phyloP scores from a whole-genome alignment of 2,329 filamentous ascomycete species.

The Chrysoporthe austroafricana region DNA sequence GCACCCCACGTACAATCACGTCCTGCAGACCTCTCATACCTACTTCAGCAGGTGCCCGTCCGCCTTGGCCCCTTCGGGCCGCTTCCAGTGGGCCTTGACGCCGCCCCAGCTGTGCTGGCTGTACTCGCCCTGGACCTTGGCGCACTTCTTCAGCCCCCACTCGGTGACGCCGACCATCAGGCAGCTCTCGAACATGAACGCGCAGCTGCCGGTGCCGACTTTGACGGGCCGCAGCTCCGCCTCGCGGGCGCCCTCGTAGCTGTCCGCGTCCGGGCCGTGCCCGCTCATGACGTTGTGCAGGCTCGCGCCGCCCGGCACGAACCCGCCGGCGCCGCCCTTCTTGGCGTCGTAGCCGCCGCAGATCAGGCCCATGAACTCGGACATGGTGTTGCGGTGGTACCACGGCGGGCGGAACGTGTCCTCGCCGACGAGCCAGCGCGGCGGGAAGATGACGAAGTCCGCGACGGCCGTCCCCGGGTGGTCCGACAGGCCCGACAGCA shows the following conservation, averaged over 20 bases:
- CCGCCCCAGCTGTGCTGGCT: constrained; percentile 81
- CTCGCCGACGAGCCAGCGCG: constrained; percentile 70
- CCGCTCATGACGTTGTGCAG: constrained; percentile 75
- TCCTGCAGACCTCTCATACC: constrained; percentile 21
- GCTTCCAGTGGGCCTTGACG: constrained; percentile 57
- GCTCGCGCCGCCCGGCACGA: constrained; percentile 62
- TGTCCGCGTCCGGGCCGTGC: constrained; percentile 63
- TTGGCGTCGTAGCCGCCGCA: constrained; percentile 66
- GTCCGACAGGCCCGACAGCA: constrained; percentile 66
- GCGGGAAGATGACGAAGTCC: constrained; percentile 75
- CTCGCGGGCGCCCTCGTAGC: constrained; percentile 59
- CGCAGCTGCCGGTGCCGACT: constrained; percentile 64
- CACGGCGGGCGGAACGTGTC: constrained; percentile 74
- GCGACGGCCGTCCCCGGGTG: constrained; percentile 66
- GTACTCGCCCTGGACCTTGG: constrained; percentile 67
- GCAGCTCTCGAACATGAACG: constrained; percentile 72
- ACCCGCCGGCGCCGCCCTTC: constrained; percentile 55
- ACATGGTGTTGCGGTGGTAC: constrained; percentile 72
- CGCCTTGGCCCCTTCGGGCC: constrained; percentile 26
- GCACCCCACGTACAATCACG: background rate
- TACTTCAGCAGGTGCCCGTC: constrained; percentile 36
- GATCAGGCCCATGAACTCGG: constrained; percentile 67
- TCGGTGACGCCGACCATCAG: constrained; percentile 73
- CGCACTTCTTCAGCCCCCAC: constrained; percentile 66
- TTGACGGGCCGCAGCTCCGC: constrained; percentile 58